A percentile compares a stretch with the other conserved stretches of the same genome.
Conservation (phyloP, 2,329 filamentous ascomycete genomes). For the Epichloe uncinata region DNA sequence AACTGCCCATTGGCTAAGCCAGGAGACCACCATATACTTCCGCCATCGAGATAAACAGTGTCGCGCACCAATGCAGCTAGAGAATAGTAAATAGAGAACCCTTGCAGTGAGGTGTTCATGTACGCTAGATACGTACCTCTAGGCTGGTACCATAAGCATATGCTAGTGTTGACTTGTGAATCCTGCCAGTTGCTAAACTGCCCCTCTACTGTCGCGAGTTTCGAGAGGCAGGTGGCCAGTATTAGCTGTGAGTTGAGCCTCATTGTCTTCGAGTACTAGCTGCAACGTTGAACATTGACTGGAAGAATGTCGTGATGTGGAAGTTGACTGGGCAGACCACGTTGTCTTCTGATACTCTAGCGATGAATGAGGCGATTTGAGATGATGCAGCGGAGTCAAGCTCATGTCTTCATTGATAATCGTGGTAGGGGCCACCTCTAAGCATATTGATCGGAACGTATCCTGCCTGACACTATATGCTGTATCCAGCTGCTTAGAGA, state of each 20-base stretch:
- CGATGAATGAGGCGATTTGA: background rate
- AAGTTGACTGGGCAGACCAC: background rate
- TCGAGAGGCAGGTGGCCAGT: slow-evolving; percentile 10
- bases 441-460: background rate
- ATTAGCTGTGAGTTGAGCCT: slow-evolving; percentile 7
- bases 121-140: slow-evolving; percentile 20
- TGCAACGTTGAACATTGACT: no score
- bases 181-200: slow-evolving; percentile 35
- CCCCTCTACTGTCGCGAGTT: slow-evolving; percentile 13
- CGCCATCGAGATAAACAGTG: slow-evolving; percentile 53
- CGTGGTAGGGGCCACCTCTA: background rate
- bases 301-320: background rate
- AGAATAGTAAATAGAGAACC: background rate
- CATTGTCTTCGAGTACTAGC: slow-evolving; percentile 6
- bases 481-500: background rate
- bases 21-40: slow-evolving; percentile 38
- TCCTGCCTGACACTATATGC: background rate
- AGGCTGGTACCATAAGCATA: slow-evolving; percentile 43
- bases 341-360: background rate
- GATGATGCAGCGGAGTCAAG: background rate
- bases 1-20: slow-evolving; percentile 31
- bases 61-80: slow-evolving; percentile 45
- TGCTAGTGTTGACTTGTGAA: slow-evolving; percentile 40
- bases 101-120: background rate
- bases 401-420: background rate